Evolutionary conservation across 169 alveolate genomes (phyloP), one percentile per base, ranked within the genome.

Genomic region (Plasmodium gonderi): DNA sequence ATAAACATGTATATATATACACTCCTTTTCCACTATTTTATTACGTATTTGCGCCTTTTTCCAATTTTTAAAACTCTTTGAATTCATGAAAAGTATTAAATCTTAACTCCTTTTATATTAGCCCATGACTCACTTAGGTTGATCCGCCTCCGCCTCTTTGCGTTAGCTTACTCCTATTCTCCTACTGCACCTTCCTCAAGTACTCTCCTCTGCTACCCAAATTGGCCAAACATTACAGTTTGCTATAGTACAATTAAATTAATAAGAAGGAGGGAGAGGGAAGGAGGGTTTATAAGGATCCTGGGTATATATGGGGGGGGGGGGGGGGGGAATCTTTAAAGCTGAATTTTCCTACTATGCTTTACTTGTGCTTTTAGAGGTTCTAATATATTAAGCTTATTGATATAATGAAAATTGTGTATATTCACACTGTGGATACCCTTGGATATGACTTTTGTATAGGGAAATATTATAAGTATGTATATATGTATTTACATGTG

Each of bases 191-290:
- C 36, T 0, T 54, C n/a, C n/a, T 54, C 11, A 12, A 26, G 36
- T 54, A 54, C 72, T 54, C 72, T 54, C 72, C 72, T 54, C 72
- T 54, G 72, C 72, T 54, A 54, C 72, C 72, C 72, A 54, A 8
- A 54, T 2, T 6, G 36, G 8, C 33, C 36, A 54, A 26, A 54
- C 72, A 54, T 54, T 54, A 54, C 72, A 54, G 23, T 20, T 54
- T 26, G 72, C 72, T 54, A 33, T 54, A 33, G 36, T 54, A 12
- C 72, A 1, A 54, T 14, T 54, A 54, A 54, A 54, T 54, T 11
- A 17, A 33, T 26, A 33, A 33, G 72, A 54, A 33, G 31, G 6
- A 2, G 36, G 2, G 68, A 29, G 14, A 7, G 68, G 68, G 26
- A 29, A 12, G 5, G 23, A 1, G 36, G 69, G 69, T 26, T 1